phyloP scores from a whole-genome alignment of 306 rosid species.

The Argentina anserina region DNA sequence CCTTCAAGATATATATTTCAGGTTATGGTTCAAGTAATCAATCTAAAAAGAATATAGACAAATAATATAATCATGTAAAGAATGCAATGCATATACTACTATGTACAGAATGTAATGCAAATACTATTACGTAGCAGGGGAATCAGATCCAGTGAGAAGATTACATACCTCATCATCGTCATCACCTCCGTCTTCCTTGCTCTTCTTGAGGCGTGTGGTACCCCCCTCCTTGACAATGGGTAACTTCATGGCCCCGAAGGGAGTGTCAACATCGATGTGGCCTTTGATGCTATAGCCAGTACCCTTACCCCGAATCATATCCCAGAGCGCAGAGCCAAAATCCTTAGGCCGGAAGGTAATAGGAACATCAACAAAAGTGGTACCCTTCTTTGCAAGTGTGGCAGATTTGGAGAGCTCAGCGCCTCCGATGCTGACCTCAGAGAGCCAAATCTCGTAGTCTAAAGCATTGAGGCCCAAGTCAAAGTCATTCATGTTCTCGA shows the following conservation, averaged over 20 bases:
- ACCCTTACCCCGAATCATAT: constrained; percentile 94
- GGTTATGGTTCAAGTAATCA: neutral
- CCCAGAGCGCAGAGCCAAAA: constrained; percentile 93
- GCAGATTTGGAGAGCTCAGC: constrained; percentile 65
- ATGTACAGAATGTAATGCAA: neutral
- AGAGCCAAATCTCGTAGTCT: constrained; percentile 85
- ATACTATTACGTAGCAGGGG: neutral
- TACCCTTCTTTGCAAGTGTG: constrained; percentile 56
- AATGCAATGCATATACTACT: neutral
- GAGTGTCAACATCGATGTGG: constrained; percentile 73
- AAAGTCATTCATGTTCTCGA: constrained; percentile 93
- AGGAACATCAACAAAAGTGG: constrained; percentile 58
- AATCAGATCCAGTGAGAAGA: neutral
- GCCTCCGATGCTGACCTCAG: constrained; percentile 70
- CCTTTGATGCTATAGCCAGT: constrained; percentile 83
- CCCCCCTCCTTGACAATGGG: constrained; percentile 93
- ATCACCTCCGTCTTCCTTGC: constrained; percentile 57
- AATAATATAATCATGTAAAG: neutral
- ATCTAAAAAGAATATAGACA: neutral
- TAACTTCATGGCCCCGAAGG: constrained; percentile 87
- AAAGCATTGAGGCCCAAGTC: constrained; percentile 71
- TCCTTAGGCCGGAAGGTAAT: constrained; percentile 91
- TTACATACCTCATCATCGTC: constrained; percentile 63
- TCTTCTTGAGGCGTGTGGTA: constrained; percentile 84
- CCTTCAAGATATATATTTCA: neutral